A percentile compares a stretch with the other conserved stretches of the same genome.
phyloP scores from a whole-genome alignment of 169 alveolate species.

The Plasmodium blacklocki region DNA sequence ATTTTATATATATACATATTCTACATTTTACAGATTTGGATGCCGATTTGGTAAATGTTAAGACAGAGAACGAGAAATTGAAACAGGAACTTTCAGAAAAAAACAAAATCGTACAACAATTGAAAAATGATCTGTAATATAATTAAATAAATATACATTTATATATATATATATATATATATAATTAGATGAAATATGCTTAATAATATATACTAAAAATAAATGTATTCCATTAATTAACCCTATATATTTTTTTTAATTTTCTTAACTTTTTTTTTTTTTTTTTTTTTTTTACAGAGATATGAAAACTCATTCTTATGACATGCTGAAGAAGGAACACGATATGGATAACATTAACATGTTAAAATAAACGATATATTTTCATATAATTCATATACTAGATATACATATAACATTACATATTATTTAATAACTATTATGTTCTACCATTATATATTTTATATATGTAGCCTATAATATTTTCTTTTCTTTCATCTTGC shows the following conservation, averaged over 20 bases:
- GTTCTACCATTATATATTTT: background rate
- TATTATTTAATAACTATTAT: background rate
- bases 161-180: background rate
- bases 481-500: conserved; percentile 9
- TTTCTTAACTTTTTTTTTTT: background rate
- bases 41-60: conserved; percentile 32
- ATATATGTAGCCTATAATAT: background rate
- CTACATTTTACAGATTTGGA: conserved; percentile 26
- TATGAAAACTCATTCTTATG: conserved; percentile 41
- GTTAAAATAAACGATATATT: conserved; percentile 29
- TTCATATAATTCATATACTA: background rate
- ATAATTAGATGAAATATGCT: too few species aligned
- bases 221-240: too few species aligned
- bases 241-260: too few species aligned
- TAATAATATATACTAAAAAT: too few species aligned
- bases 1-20: background rate
- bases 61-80: conserved; percentile 46
- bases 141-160: conserved; percentile 13
- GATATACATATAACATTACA: background rate
- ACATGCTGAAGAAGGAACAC: conserved; percentile 51
- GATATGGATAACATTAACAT: conserved; percentile 51
- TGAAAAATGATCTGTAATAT: conserved; percentile 59
- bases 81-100: conserved; percentile 48
- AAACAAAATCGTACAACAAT: conserved; percentile 65
- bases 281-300: conserved; percentile 43